Base-by-base conservation (phyloP, 768 basidiomycete genomes). In the Suillus hirtellus region DNA sequence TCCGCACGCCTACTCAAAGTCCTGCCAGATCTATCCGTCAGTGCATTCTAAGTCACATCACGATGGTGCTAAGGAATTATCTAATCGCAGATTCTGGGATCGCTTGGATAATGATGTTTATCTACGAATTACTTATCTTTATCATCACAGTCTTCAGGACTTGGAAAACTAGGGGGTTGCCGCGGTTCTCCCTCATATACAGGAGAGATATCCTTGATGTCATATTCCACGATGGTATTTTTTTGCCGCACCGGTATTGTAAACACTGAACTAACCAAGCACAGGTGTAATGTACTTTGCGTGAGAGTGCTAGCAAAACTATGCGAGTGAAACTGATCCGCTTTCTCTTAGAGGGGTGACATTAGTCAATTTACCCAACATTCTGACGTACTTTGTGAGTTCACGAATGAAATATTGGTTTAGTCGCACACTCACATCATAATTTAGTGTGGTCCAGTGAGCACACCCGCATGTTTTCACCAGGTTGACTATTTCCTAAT, bases 261-360 rank as follows among this genome's bases (percentile, higher is more conserved):
- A 15, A 37, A 35, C 8, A 54, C 24, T 52, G 21, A 49, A 21
- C 42, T 14, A 53, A 27, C 31, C 46, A 14, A 12, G 19, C 31
- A 24, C 61, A 85, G 85, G 85, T 60, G 81, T 84, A 1, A 68
- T 86, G 31, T 87, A 86, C 68, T 86, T 84, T 65, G 82, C 78
- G 85, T 86, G 64, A 73, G 83, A 14, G 40, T 50, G 60, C 19
- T 35, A 35, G 27, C 84, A 9, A 59, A 2, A 54, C n/a, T 24
- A n/a, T 52, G 46, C 24, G 34, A 17, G 62, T 43, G 19, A n/a
- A 27, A n/a, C 12, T 64, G 37, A 38, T 19, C 34, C 34, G 4
- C 21, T 15, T 44, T 60, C 21, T 27, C 37, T 59, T 42, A 58
- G 86, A 85, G 9, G 81, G 50, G 84, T 86, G 83, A 82, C 79